These are phyloP conservation scores for Carex arenaria DNA, from an alignment of 202 grass and related monocot species.

Conservation along the genomic window DNA sequence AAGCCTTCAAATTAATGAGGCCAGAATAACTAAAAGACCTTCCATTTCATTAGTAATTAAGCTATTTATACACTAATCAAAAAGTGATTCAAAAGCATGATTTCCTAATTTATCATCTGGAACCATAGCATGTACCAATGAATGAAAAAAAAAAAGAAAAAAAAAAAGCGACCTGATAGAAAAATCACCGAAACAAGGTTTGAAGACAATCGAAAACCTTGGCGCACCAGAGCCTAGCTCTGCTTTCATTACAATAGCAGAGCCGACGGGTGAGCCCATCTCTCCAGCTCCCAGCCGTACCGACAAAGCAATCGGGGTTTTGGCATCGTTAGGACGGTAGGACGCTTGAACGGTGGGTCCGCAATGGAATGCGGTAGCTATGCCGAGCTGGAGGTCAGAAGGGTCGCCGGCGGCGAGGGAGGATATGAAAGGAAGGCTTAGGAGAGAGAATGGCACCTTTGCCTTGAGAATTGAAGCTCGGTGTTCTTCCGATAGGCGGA, in stretches of 20 bases:
- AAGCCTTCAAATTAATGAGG: neutral
- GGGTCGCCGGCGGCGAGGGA: conserved; percentile 27
- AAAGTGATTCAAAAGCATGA: neutral
- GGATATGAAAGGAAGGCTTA: conserved; percentile 29
- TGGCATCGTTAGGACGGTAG: conserved; percentile 21
- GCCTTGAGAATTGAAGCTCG: conserved; percentile 28
- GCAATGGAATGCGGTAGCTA: neutral
- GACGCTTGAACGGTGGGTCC: conserved; percentile 20
- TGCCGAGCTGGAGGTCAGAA: conserved; percentile 17
- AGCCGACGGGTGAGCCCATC: conserved; percentile 1
- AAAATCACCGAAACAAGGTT: conserved; percentile 4
- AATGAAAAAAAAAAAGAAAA: neutral
- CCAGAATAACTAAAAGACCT: neutral
- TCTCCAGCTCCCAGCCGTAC: neutral
- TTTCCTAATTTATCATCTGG: neutral
- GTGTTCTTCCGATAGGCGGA: conserved; percentile 30
- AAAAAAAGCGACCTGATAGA: neutral
- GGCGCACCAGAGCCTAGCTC: conserved; percentile 26
- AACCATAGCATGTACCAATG: neutral
- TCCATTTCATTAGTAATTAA: neutral
- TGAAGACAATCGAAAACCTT: conserved; percentile 1
- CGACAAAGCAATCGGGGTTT: conserved; percentile 27
- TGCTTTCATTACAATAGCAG: conserved; percentile 33
- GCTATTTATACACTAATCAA: neutral
- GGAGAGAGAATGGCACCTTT: conserved; percentile 30